These are phyloP conservation scores for Gossypium aridum DNA, from an alignment of 441 rosid species.

Conservation along the genomic window DNA sequence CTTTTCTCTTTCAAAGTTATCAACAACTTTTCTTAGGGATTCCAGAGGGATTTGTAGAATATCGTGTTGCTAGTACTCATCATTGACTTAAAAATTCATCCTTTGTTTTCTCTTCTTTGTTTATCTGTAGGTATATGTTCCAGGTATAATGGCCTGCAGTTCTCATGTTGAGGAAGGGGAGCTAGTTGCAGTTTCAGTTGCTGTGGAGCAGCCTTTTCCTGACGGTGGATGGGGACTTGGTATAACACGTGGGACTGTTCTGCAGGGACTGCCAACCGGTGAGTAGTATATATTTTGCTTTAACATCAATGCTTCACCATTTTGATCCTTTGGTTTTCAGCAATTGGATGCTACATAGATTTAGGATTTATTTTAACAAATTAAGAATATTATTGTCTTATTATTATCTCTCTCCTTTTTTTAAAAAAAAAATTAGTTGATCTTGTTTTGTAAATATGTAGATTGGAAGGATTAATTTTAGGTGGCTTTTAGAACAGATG, in stretches of 20 bases:
- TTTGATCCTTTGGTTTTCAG: neutral
- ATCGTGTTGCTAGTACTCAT: neutral
- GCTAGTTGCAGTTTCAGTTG: slow-evolving; percentile 87
- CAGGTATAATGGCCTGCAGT: slow-evolving; percentile 95
- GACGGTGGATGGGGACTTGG: slow-evolving; percentile 74
- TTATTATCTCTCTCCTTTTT: neutral
- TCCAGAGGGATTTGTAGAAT: neutral
- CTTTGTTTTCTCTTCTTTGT: slow-evolving; percentile 20
- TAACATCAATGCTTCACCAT: neutral
- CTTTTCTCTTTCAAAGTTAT: neutral
- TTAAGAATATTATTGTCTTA: neutral
- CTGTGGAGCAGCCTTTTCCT: slow-evolving; percentile 59
- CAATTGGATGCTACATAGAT: neutral
- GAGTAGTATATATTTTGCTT: slow-evolving; percentile 21
- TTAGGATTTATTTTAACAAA: neutral
- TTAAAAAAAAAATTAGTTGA: neutral
- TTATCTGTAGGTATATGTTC: slow-evolving; percentile 73
- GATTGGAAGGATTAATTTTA: neutral
- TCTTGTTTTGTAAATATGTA: neutral
- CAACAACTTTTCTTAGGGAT: neutral
- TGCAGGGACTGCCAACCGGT: slow-evolving; percentile 76
- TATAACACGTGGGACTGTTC: slow-evolving; percentile 87
- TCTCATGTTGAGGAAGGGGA: slow-evolving; percentile 95
- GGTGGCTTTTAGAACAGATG: neutral
- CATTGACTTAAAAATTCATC: neutral